Percentiles rank a stretch among this genome's conserved stretches.
Evolutionary conservation across 2,329 filamentous ascomycete species (phyloP).

Genomic region (Ambrosiella xylebori): DNA sequence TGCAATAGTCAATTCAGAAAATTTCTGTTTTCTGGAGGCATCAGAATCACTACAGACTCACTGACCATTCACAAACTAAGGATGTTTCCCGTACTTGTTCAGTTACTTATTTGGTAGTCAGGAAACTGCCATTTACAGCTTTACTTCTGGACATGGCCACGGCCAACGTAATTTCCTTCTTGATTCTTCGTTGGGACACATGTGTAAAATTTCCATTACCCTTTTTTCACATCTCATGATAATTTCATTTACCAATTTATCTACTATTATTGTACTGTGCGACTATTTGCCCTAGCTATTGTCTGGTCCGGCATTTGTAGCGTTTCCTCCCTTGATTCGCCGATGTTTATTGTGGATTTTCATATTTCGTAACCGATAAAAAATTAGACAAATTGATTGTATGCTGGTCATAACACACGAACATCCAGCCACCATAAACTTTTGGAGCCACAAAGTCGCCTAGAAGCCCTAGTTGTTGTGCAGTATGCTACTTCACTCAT

Average conservation of each 20-base stretch:
- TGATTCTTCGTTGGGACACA: background rate
- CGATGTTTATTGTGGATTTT: background rate
- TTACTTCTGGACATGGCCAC: background rate
- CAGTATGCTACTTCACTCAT: too few species aligned
- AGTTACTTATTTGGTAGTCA: background rate
- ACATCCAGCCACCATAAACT: background rate
- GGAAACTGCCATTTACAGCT: background rate
- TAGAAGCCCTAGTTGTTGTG: too few species aligned
- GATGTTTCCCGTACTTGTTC: background rate
- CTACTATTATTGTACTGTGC: background rate
- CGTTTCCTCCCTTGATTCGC: background rate
- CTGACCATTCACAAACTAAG: too few species aligned
- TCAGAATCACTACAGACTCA: background rate
- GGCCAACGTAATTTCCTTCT: background rate
- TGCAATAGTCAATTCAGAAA: background rate
- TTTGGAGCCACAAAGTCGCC: too few species aligned
- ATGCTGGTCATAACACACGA: background rate
- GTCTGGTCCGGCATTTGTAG: background rate
- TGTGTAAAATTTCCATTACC: background rate
- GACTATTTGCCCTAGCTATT: background rate
- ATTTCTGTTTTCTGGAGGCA: background rate
- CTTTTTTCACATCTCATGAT: background rate
- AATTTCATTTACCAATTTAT: background rate
- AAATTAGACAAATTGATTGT: background rate
- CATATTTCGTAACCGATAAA: background rate